A percentile compares a stretch with the other conserved stretches of the same genome.
Evolutionary conservation across 2,329 filamentous ascomycete genomes (phyloP).

Genomic region (Scedosporium dehoogii): DNA sequence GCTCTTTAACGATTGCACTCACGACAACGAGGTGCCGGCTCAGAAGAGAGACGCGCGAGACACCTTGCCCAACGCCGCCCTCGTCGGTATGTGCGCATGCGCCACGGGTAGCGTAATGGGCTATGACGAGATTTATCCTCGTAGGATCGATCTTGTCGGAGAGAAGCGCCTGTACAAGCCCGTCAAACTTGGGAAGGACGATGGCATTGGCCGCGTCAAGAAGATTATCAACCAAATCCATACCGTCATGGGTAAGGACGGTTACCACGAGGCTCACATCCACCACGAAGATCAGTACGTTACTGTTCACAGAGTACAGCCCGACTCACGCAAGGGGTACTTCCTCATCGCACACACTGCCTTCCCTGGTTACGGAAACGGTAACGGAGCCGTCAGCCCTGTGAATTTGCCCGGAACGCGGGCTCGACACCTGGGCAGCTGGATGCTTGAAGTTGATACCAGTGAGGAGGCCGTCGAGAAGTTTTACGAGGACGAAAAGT

Average conservation of each 20-base stretch:
- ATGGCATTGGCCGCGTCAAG: constrained; percentile 83
- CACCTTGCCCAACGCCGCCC: constrained; percentile 83
- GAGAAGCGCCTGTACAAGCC: constrained; percentile 68
- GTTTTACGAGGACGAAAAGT: constrained; percentile 57
- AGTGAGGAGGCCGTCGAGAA: constrained; percentile 57
- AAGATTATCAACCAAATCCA: constrained; percentile 93
- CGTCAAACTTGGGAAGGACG: constrained; percentile 56
- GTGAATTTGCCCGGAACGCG: constrained; percentile 76
- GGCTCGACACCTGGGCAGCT: constrained; percentile 77
- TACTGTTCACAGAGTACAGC: constrained; percentile 91
- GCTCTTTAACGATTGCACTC: constrained; percentile 97
- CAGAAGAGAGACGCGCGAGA: constrained; percentile 93
- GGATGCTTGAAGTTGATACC: constrained; percentile 84
- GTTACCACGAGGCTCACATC: constrained; percentile 90
- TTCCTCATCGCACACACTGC: constrained; percentile 95
- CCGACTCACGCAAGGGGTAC: constrained; percentile 82
- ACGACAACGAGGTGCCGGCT: constrained; percentile 93
- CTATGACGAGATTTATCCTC: constrained; percentile 93
- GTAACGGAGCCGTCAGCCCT: constrained; percentile 69
- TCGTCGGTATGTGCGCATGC: constrained; percentile 93
- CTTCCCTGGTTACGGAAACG: constrained; percentile 80
- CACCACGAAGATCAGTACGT: constrained; percentile 96
- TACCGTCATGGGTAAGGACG: constrained; percentile 87
- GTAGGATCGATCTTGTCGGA: constrained; percentile 83
- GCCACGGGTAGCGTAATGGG: constrained; percentile 95